Conservation (phyloP, 164 flowering plant genomes). For the Amborella trichopoda region DNA sequence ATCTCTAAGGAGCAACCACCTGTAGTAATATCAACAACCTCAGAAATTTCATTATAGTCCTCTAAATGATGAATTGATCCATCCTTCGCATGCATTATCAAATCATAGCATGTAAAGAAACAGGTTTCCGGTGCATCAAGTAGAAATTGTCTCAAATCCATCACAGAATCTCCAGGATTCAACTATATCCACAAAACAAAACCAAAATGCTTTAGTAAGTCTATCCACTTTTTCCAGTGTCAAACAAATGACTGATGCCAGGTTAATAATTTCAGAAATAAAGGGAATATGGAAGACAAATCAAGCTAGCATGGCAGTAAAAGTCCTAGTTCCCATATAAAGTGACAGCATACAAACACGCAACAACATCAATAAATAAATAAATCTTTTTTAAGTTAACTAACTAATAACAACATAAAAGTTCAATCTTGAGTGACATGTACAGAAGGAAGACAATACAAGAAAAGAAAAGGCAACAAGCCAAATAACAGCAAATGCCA, state of each 20-base stretch:
- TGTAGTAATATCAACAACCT: constrained; percentile 86
- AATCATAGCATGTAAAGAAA: constrained; percentile 85
- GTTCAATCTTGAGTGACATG: too few species aligned
- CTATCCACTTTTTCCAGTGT: background rate
- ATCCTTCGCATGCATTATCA: constrained; percentile 74
- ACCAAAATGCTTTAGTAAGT: background rate
- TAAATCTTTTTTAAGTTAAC: too few species aligned
- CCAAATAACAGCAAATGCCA: too few species aligned
- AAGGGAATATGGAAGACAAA: background rate
- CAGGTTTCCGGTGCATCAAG: constrained; percentile 98
- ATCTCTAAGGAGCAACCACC: constrained; percentile 91
- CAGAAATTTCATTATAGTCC: constrained; percentile 92
- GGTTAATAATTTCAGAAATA: background rate
- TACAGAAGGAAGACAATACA: too few species aligned
- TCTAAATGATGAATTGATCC: constrained; percentile 72
- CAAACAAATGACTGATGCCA: background rate
- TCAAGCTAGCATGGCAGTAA: background rate
- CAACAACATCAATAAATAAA: background rate
- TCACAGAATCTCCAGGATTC: constrained; percentile 95
- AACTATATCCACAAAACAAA: constrained; percentile 34
- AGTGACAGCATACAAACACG: background rate
- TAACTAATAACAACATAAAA: too few species aligned
- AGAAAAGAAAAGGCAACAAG: too few species aligned
- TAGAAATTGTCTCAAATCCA: constrained; percentile 96
- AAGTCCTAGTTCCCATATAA: background rate